These are phyloP conservation scores for Metschnikowia lachancei DNA, from an alignment of 805 yeast species.

Conservation along the genomic window DNA sequence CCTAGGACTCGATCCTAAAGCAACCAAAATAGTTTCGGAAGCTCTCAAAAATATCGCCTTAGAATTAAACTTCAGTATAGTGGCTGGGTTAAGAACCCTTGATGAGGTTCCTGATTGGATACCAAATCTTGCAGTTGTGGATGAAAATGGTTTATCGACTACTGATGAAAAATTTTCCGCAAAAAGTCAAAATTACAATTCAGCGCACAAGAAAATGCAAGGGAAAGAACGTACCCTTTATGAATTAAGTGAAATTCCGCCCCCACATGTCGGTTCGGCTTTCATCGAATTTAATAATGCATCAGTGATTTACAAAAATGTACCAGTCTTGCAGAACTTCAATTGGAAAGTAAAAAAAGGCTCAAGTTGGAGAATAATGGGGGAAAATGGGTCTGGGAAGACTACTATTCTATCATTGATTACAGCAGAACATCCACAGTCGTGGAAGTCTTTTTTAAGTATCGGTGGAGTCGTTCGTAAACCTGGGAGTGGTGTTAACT, in stretches of 20 bases:
- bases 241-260: not conserved
- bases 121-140: conserved; percentile 62
- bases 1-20: conserved; percentile 80
- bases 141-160: conserved; percentile 46
- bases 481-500: conserved; percentile 69
- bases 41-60: conserved; percentile 39
- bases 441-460: conserved; percentile 73
- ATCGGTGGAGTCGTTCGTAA: conserved; percentile 65
- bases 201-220: not conserved
- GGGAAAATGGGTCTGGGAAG: conserved; percentile 91
- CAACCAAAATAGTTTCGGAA: conserved; percentile 56
- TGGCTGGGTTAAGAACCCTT: conserved; percentile 74
- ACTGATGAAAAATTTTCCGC: conserved; percentile 43
- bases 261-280: conserved; percentile 4
- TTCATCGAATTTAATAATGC: conserved; percentile 54
- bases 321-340: conserved; percentile 56
- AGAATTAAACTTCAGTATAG: conserved; percentile 50
- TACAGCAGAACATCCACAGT: conserved; percentile 95
- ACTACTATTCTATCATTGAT: conserved; percentile 80
- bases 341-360: conserved; percentile 67
- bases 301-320: conserved; percentile 62
- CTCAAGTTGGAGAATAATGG: conserved; percentile 84
- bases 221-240: not conserved
- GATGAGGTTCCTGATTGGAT: conserved; percentile 81
- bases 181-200: not conserved